Percentiles rank a stretch among this genome's conserved stretches.
phyloP scores from a whole-genome alignment of 371 early-diverging fungal genomes.

The Lichtheimia hyalospora region DNA sequence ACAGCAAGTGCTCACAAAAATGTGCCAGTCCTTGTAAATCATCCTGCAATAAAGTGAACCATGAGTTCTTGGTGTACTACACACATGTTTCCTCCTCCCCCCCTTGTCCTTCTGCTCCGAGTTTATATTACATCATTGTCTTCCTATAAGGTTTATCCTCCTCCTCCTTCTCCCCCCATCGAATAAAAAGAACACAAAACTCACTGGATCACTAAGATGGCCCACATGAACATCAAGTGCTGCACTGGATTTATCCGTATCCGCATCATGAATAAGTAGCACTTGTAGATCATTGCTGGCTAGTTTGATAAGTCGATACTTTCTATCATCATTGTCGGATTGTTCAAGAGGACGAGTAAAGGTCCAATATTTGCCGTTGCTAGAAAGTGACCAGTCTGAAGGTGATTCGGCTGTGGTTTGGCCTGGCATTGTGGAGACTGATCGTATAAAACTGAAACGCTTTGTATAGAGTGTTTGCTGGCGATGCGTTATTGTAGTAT shows the following conservation, averaged over 20 bases:
- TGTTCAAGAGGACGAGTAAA: slow-evolving; percentile 49
- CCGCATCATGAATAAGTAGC: slow-evolving; percentile 78
- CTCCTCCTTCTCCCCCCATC: slow-evolving; percentile 1
- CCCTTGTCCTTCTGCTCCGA: neutral
- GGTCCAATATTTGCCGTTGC: slow-evolving; percentile 34
- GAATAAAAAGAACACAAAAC: slow-evolving; percentile 12
- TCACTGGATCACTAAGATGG: slow-evolving; percentile 77
- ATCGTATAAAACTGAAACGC: neutral
- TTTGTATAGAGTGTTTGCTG: no score
- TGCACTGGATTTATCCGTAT: slow-evolving; percentile 88
- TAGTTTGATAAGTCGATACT: slow-evolving; percentile 83
- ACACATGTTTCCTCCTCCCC: no score
- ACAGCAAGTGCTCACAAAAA: slow-evolving; percentile 97
- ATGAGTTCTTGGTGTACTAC: neutral
- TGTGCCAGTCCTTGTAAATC: slow-evolving; percentile 94
- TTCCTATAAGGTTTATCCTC: slow-evolving; percentile 3
- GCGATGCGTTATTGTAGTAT: no score
- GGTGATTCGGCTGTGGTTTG: slow-evolving; percentile 7
- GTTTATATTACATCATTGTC: no score
- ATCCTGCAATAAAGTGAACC: slow-evolving; percentile 23
- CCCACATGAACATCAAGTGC: slow-evolving; percentile 95
- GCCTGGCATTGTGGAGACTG: neutral
- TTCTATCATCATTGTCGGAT: slow-evolving; percentile 75
- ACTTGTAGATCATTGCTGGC: slow-evolving; percentile 74
- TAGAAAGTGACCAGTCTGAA: slow-evolving; percentile 38